A percentile compares a stretch with the other conserved stretches of the same genome.
phyloP scores from a whole-genome alignment of 257 asterid species.

The Thymus mandschuricus region DNA sequence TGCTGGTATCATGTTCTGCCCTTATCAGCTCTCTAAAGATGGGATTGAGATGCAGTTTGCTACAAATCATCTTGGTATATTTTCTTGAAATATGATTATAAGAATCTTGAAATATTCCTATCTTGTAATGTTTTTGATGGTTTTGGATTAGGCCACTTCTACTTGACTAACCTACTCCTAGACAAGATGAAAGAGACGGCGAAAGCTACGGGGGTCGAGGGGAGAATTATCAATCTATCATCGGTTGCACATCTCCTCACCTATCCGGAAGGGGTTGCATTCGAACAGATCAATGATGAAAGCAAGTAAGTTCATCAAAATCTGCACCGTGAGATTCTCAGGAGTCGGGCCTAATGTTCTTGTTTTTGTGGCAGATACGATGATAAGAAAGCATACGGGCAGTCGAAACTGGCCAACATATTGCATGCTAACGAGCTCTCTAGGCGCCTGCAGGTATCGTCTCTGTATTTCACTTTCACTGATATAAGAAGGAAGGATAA shows the following conservation, averaged over 20 bases:
- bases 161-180: constrained; percentile 88
- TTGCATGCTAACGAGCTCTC: constrained; percentile 85
- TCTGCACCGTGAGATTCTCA: constrained; percentile 8
- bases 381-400: constrained; percentile 86
- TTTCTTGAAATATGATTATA: constrained; percentile 9
- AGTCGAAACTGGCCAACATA: constrained; percentile 82
- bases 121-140: neutral
- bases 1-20: constrained; percentile 94
- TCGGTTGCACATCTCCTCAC: constrained; percentile 78
- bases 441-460: constrained; percentile 61
- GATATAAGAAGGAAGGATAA: neutral
- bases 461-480: neutral
- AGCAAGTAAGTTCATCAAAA: constrained; percentile 39
- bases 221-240: constrained; percentile 81
- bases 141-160: constrained; percentile 70
- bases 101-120: neutral
- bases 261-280: constrained; percentile 59
- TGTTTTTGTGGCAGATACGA: constrained; percentile 52
- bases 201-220: constrained; percentile 63
- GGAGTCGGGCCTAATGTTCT: neutral
- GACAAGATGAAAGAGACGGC: constrained; percentile 88
- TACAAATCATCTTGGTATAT: constrained; percentile 85
- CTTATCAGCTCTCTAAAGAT: constrained; percentile 76
- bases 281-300: constrained; percentile 60
- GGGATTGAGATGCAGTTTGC: constrained; percentile 92